Evolutionary conservation across 1,139 yeast genomes (phyloP).

Genomic region (Yamadazyma spencermartinsiae): DNA sequence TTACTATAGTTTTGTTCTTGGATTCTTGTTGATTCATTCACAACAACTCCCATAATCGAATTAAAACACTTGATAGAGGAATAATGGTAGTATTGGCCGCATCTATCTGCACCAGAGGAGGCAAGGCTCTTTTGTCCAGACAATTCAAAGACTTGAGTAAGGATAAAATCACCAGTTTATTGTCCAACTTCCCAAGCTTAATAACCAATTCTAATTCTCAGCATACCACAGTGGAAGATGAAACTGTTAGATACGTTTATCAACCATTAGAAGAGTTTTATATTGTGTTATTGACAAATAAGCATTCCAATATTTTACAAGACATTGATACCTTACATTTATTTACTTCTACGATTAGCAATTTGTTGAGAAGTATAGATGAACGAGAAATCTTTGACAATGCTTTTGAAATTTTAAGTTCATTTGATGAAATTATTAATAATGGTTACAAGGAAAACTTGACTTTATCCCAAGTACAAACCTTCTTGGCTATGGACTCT

Average conservation of each 20-base stretch:
- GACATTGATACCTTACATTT: conserved; percentile 91
- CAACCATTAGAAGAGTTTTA: conserved; percentile 95
- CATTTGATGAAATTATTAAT: conserved; percentile 91
- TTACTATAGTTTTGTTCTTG: too few relatives aligned
- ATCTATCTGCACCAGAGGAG: conserved; percentile 92
- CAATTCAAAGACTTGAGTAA: conserved; percentile 86
- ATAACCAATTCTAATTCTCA: conserved; percentile 72
- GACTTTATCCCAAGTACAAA: conserved; percentile 77
- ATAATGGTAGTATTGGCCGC: conserved; percentile 73
- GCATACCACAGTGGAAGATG: conserved; percentile 95
- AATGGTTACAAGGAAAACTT: conserved; percentile 91
- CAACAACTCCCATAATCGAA: conserved; percentile 1
- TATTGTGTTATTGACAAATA: conserved; percentile 87
- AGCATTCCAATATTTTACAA: conserved; percentile 88
- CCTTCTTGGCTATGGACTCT: conserved; percentile 95
- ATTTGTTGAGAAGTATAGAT: conserved; percentile 70
- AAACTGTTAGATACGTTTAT: conserved; percentile 87
- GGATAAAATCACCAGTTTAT: conserved; percentile 82
- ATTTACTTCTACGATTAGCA: conserved; percentile 78
- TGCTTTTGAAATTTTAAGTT: conserved; percentile 86
- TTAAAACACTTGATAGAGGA: neutral
- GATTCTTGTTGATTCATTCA: neutral
- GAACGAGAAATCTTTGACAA: conserved; percentile 82
- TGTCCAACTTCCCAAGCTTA: conserved; percentile 84
- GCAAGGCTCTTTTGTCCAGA: conserved; percentile 89